Conservation (phyloP, 2,329 filamentous ascomycete species). For the Dactylella cylindrospora region DNA sequence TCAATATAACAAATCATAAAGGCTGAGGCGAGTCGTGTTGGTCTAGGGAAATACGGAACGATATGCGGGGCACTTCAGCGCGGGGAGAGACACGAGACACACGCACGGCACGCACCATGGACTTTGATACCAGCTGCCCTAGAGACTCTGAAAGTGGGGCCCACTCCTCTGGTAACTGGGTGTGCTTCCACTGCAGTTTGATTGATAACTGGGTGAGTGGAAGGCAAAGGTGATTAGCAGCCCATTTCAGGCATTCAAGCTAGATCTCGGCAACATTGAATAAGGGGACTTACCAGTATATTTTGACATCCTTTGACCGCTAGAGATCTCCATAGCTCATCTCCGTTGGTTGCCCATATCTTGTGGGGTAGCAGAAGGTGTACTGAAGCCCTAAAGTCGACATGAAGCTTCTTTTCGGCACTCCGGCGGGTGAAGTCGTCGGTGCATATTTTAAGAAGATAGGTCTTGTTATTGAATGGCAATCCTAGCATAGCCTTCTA, state of each 20-base stretch:
- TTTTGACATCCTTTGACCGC: conserved; percentile 24
- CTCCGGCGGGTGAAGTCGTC: too few relatives aligned
- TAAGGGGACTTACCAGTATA: conserved; percentile 13
- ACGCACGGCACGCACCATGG: conserved; percentile 9
- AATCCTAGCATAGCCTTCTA: too few relatives aligned
- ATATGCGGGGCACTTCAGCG: neutral
- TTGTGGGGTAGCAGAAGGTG: conserved; percentile 18
- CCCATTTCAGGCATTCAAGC: too few relatives aligned
- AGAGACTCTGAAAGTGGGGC: conserved; percentile 22
- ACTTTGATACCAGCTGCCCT: conserved; percentile 12
- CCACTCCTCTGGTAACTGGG: conserved; percentile 21
- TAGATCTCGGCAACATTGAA: too few relatives aligned
- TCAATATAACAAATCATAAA: neutral
- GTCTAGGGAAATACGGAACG: conserved; percentile 6
- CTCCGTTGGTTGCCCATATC: conserved; percentile 3
- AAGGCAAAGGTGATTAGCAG: neutral
- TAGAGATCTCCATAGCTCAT: conserved; percentile 16
- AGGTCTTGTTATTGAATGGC: too few relatives aligned
- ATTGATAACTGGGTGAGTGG: conserved; percentile 28
- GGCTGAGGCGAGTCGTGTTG: too few relatives aligned
- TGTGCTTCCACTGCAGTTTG: conserved; percentile 26
- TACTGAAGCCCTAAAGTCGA: conserved; percentile 31
- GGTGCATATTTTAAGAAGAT: too few relatives aligned
- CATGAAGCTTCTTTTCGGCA: conserved; percentile 25
- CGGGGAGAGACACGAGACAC: conserved; percentile 4